Evolutionary conservation across 2,329 filamentous ascomycete genomes (phyloP).

Genomic region (Ascochyta clinopodiicola): DNA sequence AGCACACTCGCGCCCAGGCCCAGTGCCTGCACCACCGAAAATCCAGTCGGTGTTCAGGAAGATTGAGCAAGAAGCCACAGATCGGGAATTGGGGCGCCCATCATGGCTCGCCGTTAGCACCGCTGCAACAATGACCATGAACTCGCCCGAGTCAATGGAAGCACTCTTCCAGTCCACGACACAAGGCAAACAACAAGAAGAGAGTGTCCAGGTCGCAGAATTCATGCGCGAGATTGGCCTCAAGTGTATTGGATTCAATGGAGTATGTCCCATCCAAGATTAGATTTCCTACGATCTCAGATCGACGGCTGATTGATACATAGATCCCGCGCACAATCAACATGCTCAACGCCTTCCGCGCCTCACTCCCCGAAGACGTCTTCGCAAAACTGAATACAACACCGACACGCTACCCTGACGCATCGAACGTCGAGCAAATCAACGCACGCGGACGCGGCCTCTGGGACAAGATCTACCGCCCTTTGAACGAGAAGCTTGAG

Average conservation of each 20-base stretch:
- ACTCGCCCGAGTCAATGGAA: constrained; percentile 77
- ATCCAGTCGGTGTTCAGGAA: constrained; percentile 41
- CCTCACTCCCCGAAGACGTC: constrained; percentile 65
- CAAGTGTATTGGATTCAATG: constrained; percentile 82
- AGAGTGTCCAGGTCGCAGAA: constrained; percentile 64
- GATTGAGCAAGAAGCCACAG: constrained; percentile 42
- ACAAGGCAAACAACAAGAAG: constrained; percentile 31
- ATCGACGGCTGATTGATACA: not conserved
- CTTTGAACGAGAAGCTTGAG: constrained; percentile 74
- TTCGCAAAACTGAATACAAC: constrained; percentile 60
- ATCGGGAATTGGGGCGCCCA: constrained; percentile 38
- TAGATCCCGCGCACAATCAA: constrained; percentile 83
- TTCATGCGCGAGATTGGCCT: constrained; percentile 77
- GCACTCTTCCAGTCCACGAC: constrained; percentile 61
- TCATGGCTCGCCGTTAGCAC: constrained; percentile 56
- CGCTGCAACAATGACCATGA: constrained; percentile 84
- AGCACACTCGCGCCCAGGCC: constrained; percentile 44
- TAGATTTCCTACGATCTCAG: not conserved
- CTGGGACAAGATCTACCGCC: constrained; percentile 79
- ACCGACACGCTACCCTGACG: constrained; percentile 58
- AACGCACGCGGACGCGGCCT: constrained; percentile 67
- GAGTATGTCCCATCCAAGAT: constrained; percentile 44
- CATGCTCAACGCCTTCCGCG: constrained; percentile 74
- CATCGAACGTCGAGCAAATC: constrained; percentile 61
- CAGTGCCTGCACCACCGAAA: constrained; percentile 40